Percentiles rank a stretch among this genome's conserved stretches.
Evolutionary conservation across 2,329 filamentous ascomycete genomes (phyloP).

Genomic region (Xylogone sp.): DNA sequence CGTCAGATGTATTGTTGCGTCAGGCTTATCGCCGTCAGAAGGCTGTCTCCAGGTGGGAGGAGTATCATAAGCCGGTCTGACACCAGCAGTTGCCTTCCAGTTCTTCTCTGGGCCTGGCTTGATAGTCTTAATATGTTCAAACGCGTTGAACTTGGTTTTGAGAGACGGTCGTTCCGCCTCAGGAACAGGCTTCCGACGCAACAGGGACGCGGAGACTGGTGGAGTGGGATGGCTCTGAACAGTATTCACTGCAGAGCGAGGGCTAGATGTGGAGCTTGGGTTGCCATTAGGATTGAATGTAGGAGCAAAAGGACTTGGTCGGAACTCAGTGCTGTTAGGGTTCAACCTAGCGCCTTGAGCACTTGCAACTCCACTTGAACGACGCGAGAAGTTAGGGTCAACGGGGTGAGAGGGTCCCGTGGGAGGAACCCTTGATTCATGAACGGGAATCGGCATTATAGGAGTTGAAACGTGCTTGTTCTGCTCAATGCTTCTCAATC

Average conservation of each 20-base stretch:
- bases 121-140: slow-evolving; percentile 53
- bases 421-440: slow-evolving; percentile 68
- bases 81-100: slow-evolving; percentile 74
- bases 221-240: slow-evolving; percentile 28
- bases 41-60: slow-evolving; percentile 77
- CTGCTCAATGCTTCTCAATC: slow-evolving; percentile 25
- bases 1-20: slow-evolving; percentile 60
- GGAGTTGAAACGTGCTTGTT: slow-evolving; percentile 17
- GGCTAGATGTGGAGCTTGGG: slow-evolving; percentile 67
- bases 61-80: slow-evolving; percentile 81
- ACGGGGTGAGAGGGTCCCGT: slow-evolving; percentile 64
- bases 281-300: slow-evolving; percentile 70
- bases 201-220: slow-evolving; percentile 44
- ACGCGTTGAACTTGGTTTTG: slow-evolving; percentile 56
- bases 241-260: slow-evolving; percentile 46
- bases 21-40: slow-evolving; percentile 66
- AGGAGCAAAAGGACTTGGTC: slow-evolving; percentile 75
- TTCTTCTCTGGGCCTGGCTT: slow-evolving; percentile 53
- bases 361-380: slow-evolving; percentile 46
- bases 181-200: slow-evolving; percentile 68
- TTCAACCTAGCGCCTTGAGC: slow-evolving; percentile 57
- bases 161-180: slow-evolving; percentile 51
- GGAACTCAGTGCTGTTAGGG: slow-evolving; percentile 72
- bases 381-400: slow-evolving; percentile 49
- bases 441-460: slow-evolving; percentile 16